A percentile compares a stretch with the other conserved stretches of the same genome.
These are phyloP conservation scores for Pyrenophora seminiperda DNA, from an alignment of 2,329 filamentous ascomycete genomes.

Conservation along the genomic window DNA sequence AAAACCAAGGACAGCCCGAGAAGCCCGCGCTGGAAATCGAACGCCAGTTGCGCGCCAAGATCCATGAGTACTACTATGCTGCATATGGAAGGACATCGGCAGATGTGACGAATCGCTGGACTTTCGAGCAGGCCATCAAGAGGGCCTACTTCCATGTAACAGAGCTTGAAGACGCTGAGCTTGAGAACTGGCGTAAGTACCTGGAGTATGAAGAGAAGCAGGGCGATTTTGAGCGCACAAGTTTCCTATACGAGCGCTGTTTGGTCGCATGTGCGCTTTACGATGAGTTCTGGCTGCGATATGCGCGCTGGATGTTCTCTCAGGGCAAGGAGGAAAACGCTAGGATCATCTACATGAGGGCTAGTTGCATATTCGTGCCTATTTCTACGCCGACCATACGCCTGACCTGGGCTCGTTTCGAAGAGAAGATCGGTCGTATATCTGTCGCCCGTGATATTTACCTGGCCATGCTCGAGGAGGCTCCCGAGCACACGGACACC, in stretches of 20 bases:
- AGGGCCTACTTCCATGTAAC: slow-evolving; percentile 96
- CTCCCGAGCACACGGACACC: slow-evolving; percentile 84
- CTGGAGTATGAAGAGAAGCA: slow-evolving; percentile 93
- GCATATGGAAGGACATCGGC: slow-evolving; percentile 80
- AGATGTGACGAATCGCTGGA: slow-evolving; percentile 92
- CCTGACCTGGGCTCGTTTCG: slow-evolving; percentile 91
- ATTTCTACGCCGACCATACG: slow-evolving; percentile 83
- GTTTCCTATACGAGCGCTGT: slow-evolving; percentile 92
- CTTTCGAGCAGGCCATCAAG: slow-evolving; percentile 92
- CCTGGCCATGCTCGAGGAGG: slow-evolving; percentile 72
- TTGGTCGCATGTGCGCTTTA: slow-evolving; percentile 92
- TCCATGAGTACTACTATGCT: slow-evolving; percentile 81
- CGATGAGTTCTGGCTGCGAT: slow-evolving; percentile 98
- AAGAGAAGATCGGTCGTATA: slow-evolving; percentile 79
- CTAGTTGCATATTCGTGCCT: slow-evolving; percentile 82
- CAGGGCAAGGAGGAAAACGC: slow-evolving; percentile 84
- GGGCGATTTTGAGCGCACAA: slow-evolving; percentile 73
- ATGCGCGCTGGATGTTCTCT: slow-evolving; percentile 85
- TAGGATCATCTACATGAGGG: slow-evolving; percentile 88
- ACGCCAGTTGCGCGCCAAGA: slow-evolving; percentile 76
- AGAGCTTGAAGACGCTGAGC: slow-evolving; percentile 81
- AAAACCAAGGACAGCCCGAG: slow-evolving; percentile 58
- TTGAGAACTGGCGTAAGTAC: slow-evolving; percentile 93
- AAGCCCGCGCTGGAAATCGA: slow-evolving; percentile 81
- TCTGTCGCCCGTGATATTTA: slow-evolving; percentile 86